These are phyloP conservation scores for Leishmania major DNA, from an alignment of 208 protist species.

Conservation along the genomic window DNA sequence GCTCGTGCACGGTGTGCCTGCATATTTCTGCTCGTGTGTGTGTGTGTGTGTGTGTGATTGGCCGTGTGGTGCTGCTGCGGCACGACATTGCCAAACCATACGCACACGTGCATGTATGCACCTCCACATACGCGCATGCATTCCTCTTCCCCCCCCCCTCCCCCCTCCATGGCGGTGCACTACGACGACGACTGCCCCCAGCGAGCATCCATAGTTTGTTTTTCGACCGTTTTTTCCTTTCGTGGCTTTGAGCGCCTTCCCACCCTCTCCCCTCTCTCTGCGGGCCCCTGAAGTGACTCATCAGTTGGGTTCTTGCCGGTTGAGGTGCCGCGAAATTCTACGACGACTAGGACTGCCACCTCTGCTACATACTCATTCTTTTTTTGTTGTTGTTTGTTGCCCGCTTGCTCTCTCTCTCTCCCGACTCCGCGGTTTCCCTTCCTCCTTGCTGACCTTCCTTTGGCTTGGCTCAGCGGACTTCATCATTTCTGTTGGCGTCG, in stretches of 20 bases:
- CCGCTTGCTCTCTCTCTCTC: not conserved
- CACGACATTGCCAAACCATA: not conserved
- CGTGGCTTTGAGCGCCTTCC: not conserved
- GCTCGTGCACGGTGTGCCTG: not conserved
- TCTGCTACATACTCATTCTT: not conserved
- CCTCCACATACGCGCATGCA: not conserved
- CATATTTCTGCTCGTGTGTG: slow-evolving; percentile 7
- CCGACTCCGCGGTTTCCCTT: not conserved
- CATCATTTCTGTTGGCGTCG: not conserved
- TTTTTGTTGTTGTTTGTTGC: not conserved
- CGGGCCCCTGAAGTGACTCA: not conserved
- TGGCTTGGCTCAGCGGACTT: not conserved
- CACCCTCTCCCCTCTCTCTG: not conserved
- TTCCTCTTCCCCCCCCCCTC: not conserved
- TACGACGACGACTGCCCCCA: not conserved
- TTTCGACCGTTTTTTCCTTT: not conserved
- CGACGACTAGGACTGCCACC: not conserved
- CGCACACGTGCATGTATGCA: not conserved
- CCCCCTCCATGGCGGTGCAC: not conserved
- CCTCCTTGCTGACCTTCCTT: not conserved
- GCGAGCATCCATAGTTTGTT: too few species aligned
- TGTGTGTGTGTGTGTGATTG: slow-evolving; percentile 7
- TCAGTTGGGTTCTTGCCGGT: not conserved
- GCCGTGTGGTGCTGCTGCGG: not conserved
- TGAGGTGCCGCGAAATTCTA: not conserved